Conservation (phyloP, 2,329 filamentous ascomycete genomes). For the Beauveria sp. region DNA sequence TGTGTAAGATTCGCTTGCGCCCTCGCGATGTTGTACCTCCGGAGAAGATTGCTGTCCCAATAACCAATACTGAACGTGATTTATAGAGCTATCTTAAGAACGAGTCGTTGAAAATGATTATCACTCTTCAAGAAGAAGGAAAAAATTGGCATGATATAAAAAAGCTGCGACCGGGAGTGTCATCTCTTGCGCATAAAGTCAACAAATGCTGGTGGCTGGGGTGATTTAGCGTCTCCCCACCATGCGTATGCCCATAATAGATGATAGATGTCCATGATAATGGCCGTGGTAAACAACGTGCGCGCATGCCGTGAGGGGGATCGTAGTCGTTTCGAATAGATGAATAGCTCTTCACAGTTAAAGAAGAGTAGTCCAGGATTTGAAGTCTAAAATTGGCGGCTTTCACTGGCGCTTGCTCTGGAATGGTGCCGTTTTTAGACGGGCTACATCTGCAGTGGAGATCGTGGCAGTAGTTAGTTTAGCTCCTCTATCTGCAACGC, state of each 20-base stretch:
- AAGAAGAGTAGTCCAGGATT: too few species aligned
- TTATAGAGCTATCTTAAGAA: neutral
- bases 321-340: too few species aligned
- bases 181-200: neutral
- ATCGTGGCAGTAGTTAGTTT: too few species aligned
- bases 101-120: neutral
- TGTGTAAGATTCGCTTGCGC: neutral
- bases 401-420: neutral
- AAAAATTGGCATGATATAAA: neutral
- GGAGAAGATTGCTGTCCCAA: too few species aligned
- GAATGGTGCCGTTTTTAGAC: neutral
- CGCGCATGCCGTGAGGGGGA: too few species aligned
- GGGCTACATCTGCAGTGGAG: neutral
- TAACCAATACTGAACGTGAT: too few species aligned
- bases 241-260: neutral
- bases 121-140: neutral
- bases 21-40: neutral
- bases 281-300: too few species aligned
- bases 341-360: too few species aligned
- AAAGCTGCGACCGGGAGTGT: neutral
- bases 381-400: neutral
- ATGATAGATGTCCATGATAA: neutral
- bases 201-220: conserved; percentile 11
- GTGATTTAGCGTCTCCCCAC: conserved; percentile 10
- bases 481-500: neutral